phyloP scores from a whole-genome alignment of 192 early-diverging fungal species.

The Backusella liffmaniae region DNA sequence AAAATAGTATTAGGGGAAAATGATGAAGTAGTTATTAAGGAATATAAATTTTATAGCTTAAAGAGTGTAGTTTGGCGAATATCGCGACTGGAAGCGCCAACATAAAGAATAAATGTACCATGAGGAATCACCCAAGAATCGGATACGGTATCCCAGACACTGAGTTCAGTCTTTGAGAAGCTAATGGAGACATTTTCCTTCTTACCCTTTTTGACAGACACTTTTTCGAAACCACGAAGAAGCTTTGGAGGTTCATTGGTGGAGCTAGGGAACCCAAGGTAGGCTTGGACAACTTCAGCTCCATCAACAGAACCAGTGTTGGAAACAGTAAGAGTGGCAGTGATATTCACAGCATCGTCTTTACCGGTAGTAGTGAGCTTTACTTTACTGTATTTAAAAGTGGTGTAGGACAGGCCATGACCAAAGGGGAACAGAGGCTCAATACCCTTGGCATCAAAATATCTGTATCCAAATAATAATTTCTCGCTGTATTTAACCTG shows the following conservation, averaged over 20 bases:
- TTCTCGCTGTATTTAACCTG: conserved; percentile 52
- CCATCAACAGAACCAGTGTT: conserved; percentile 32
- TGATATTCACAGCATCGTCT: background rate
- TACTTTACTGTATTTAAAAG: conserved; percentile 50
- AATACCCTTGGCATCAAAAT: conserved; percentile 47
- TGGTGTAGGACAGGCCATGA: conserved; percentile 66
- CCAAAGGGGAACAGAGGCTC: conserved; percentile 58
- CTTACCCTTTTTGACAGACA: conserved; percentile 16
- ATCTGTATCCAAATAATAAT: conserved; percentile 55
- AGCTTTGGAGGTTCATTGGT: conserved; percentile 39
- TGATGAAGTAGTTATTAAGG: no score
- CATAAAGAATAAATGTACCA: conserved; percentile 49
- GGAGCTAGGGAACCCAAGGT: conserved; percentile 37
- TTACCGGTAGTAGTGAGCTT: background rate
- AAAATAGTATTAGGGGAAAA: no score
- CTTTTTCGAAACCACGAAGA: conserved; percentile 38
- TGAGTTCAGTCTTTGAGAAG: conserved; percentile 45
- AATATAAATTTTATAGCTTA: background rate
- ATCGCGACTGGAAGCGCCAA: conserved; percentile 56
- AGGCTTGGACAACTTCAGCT: conserved; percentile 34
- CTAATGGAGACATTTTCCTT: conserved; percentile 37
- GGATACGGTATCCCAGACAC: conserved; percentile 40
- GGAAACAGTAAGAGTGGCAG: conserved; percentile 25
- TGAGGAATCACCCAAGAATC: conserved; percentile 43
- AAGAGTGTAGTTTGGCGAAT: conserved; percentile 27